These are phyloP conservation scores for Cyclotella distinguenda DNA, from an alignment of 108 stramenopile species.

Conservation along the genomic window DNA sequence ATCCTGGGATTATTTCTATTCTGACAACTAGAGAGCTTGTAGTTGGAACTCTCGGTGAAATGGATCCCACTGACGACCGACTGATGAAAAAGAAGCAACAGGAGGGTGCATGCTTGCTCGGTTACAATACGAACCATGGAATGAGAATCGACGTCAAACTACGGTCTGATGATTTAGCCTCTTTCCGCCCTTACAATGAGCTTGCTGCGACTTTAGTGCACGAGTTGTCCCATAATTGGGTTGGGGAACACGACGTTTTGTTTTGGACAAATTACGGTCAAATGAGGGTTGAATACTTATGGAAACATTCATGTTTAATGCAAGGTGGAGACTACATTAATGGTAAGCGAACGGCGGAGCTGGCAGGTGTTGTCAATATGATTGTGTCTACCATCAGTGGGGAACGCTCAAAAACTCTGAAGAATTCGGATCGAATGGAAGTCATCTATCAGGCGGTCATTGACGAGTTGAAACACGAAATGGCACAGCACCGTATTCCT, in stretches of 20 bases:
- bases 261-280: conserved; percentile 83
- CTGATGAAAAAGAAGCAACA: conserved; percentile 62
- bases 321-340: conserved; percentile 43
- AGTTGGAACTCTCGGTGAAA: conserved; percentile 74
- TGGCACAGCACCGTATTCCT: conserved; percentile 68
- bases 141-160: conserved; percentile 69
- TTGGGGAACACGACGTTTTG: conserved; percentile 69
- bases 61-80: conserved; percentile 85
- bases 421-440: conserved; percentile 21
- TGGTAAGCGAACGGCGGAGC: conserved; percentile 61
- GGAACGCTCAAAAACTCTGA: background rate
- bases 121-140: conserved; percentile 82
- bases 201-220: conserved; percentile 71
- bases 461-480: conserved; percentile 56
- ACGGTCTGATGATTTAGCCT: conserved; percentile 59
- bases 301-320: conserved; percentile 46
- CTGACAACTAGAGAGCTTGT: conserved; percentile 66
- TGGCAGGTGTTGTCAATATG: conserved; percentile 53
- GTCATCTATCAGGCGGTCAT: conserved; percentile 48
- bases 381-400: conserved; percentile 14
- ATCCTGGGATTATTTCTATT: conserved; percentile 69
- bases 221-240: conserved; percentile 83
- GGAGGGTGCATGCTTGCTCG: conserved; percentile 66
- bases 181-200: conserved; percentile 65
- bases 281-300: conserved; percentile 74